Evolutionary conservation across 2,329 filamentous ascomycete genomes (phyloP).

Genomic region (Aspergillus awamori): DNA sequence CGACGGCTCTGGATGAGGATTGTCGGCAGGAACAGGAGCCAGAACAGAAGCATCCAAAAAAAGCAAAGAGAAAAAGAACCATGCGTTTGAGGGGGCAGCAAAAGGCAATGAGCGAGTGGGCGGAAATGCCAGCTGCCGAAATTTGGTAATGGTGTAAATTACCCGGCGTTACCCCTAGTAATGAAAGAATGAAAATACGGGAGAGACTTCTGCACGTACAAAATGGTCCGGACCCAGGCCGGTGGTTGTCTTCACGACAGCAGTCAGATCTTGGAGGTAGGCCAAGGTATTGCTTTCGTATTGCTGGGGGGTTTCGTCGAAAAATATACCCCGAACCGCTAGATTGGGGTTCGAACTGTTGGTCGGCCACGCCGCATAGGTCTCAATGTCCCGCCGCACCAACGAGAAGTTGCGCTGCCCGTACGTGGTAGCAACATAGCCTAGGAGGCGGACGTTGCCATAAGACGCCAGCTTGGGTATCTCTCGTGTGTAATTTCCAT

Average conservation of each 20-base stretch:
- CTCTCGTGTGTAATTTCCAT: slow-evolving; percentile 48
- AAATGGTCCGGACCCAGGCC: slow-evolving; percentile 42
- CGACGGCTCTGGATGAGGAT: neutral
- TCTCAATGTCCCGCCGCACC: slow-evolving; percentile 48
- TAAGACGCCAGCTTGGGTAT: slow-evolving; percentile 45
- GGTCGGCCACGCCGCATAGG: slow-evolving; percentile 49
- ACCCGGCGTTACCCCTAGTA: slow-evolving; percentile 2
- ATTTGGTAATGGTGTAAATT: slow-evolving; percentile 12
- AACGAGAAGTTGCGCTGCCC: slow-evolving; percentile 43
- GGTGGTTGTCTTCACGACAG: slow-evolving; percentile 33
- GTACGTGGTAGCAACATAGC: slow-evolving; percentile 57
- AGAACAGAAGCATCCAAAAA: neutral
- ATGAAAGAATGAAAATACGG: slow-evolving; percentile 9
- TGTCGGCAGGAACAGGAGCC: neutral
- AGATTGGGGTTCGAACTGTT: slow-evolving; percentile 41
- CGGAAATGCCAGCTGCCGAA: neutral
- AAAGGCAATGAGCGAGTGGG: neutral
- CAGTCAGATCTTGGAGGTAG: slow-evolving; percentile 40
- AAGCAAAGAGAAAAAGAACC: neutral
- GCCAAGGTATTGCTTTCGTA: slow-evolving; percentile 35
- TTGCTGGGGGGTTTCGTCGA: slow-evolving; percentile 51
- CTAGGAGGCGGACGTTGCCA: slow-evolving; percentile 54
- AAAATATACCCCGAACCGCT: slow-evolving; percentile 52
- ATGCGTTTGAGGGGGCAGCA: neutral
- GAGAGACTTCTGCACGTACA: slow-evolving; percentile 34